These are phyloP conservation scores for Cercophora sp. DNA, from an alignment of 495 filamentous ascomycete species.

Conservation along the genomic window DNA sequence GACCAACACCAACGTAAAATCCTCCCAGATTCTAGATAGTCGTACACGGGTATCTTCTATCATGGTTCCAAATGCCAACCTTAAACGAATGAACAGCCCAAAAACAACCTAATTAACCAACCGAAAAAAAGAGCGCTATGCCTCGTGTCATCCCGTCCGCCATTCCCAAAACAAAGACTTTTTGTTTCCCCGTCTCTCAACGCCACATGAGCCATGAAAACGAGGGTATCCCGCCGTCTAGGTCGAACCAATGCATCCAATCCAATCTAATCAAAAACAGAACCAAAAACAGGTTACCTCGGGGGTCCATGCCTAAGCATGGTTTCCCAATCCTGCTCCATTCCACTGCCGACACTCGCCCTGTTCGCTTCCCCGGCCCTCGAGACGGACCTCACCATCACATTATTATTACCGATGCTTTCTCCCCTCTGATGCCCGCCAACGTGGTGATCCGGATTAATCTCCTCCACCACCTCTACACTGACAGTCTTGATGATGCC, in stretches of 20 bases:
- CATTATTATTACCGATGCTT: background rate
- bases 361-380: background rate
- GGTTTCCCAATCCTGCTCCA: constrained; percentile 27
- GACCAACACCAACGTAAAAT: background rate
- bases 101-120: background rate
- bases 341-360: constrained; percentile 17
- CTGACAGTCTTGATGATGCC: constrained; percentile 40
- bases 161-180: background rate
- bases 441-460: constrained; percentile 21
- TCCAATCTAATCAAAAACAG: background rate
- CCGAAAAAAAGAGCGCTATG: background rate
- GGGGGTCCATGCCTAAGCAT: constrained; percentile 25
- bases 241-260: background rate
- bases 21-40: background rate
- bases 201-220: background rate
- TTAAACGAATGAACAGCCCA: background rate
- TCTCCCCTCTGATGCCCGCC: background rate
- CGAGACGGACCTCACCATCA: background rate
- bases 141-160: background rate
- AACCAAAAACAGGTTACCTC: background rate
- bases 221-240: no score
- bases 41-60: constrained; percentile 10
- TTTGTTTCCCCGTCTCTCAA: background rate
- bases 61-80: no score
- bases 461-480: constrained; percentile 37